Evolutionary conservation across 176 grass and related monocot genomes (phyloP).

Genomic region (Pharus latifolius): DNA sequence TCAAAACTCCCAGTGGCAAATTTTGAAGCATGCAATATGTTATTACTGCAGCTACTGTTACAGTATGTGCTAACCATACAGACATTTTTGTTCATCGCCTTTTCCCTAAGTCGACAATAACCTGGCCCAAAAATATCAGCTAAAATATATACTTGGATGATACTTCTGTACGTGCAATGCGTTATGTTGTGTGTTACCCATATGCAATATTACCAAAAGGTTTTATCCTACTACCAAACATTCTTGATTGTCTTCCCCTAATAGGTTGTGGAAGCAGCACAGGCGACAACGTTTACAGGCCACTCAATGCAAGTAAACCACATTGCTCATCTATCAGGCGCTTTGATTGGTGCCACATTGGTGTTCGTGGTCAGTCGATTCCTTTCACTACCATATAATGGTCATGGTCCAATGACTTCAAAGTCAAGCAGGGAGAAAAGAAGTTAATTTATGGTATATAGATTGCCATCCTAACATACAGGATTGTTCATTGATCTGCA

Average conservation of each 20-base stretch:
- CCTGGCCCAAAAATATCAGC: too few relatives aligned
- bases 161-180: background rate
- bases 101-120: background rate
- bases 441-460: slow-evolving; percentile 14
- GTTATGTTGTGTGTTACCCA: background rate
- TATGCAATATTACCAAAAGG: background rate
- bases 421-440: slow-evolving; percentile 46
- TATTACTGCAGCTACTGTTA: background rate
- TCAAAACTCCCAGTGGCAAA: too few relatives aligned
- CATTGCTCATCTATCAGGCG: slow-evolving; percentile 90
- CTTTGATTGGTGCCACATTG: slow-evolving; percentile 80
- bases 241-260: background rate
- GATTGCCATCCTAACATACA: slow-evolving; percentile 6
- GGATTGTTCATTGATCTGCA: background rate
- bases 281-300: slow-evolving; percentile 50
- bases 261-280: slow-evolving; percentile 92
- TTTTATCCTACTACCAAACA: background rate
- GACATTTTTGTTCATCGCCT: background rate
- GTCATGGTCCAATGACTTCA: slow-evolving; percentile 22
- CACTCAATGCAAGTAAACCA: slow-evolving; percentile 74
- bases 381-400: slow-evolving; percentile 33
- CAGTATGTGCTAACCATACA: background rate
- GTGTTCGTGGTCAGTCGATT: slow-evolving; percentile 59
- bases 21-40: background rate
- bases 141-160: background rate